Evolutionary conservation across 192 early-diverging fungal genomes (phyloP).

Genomic region (Dissophora globulifera): DNA sequence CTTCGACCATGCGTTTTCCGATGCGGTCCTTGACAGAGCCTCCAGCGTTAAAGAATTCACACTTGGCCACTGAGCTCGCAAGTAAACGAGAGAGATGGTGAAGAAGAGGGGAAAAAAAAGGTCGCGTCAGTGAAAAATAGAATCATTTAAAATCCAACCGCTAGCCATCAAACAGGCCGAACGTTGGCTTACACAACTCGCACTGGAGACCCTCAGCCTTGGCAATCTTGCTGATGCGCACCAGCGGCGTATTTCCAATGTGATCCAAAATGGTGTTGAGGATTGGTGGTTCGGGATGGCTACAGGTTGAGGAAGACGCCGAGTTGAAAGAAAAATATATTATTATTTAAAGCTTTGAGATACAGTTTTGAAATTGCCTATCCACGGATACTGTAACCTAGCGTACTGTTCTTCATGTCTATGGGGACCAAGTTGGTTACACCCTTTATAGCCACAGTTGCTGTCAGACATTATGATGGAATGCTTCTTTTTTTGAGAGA

Average conservation of each 20-base stretch:
- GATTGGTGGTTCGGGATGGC: slow-evolving; percentile 79
- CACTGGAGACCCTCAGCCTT: slow-evolving; percentile 92
- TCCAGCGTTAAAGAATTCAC: slow-evolving; percentile 99
- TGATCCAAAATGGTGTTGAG: slow-evolving; percentile 91
- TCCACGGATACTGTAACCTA: not conserved
- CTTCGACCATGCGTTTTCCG: slow-evolving; percentile 95
- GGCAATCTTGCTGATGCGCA: slow-evolving; percentile 89
- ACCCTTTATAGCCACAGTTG: slow-evolving; percentile 27
- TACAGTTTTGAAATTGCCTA: too few relatives aligned
- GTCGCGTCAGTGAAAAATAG: not conserved
- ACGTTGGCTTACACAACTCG: slow-evolving; percentile 85
- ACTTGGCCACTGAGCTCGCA: slow-evolving; percentile 83
- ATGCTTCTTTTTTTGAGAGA: not conserved
- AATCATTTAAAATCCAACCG: too few relatives aligned
- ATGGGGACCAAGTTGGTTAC: slow-evolving; percentile 41
- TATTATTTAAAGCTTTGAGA: too few relatives aligned
- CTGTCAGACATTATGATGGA: not conserved
- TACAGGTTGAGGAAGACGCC: slow-evolving; percentile 3
- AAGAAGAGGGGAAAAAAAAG: not conserved
- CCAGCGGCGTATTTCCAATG: slow-evolving; percentile 96
- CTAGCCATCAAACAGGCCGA: too few relatives aligned
- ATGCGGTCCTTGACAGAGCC: slow-evolving; percentile 99
- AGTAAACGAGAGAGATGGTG: not conserved
- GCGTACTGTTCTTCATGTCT: slow-evolving; percentile 55
- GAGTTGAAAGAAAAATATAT: too few relatives aligned